Evolutionary conservation across 225 moss, liverwort and hornwort genomes (phyloP).

Genomic region (Antitrichia curtipendula): DNA sequence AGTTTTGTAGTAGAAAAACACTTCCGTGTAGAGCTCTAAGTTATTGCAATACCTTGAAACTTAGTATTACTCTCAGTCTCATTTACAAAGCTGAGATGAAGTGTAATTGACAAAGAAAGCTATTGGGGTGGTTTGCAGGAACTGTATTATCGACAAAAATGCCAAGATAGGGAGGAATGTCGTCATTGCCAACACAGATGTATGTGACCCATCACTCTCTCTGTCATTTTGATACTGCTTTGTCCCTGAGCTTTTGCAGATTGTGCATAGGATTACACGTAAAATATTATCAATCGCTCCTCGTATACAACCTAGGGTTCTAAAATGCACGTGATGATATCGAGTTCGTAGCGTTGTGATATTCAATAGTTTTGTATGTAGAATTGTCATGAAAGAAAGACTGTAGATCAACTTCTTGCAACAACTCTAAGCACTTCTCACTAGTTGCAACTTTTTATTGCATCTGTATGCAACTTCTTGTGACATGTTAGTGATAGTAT

Average conservation of each 20-base stretch:
- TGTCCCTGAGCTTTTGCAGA: neutral
- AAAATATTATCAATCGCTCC: neutral
- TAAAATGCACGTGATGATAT: neutral
- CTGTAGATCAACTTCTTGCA: neutral
- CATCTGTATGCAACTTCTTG: neutral
- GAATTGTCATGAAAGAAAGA: neutral
- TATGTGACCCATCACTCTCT: neutral
- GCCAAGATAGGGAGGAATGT: constrained; percentile 55
- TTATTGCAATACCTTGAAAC: no score
- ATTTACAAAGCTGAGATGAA: neutral
- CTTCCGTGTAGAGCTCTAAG: neutral
- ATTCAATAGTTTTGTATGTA: neutral
- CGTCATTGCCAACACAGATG: constrained; percentile 34
- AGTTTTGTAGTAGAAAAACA: neutral
- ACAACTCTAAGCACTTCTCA: no score
- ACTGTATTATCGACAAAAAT: constrained; percentile 59
- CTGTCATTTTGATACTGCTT: neutral
- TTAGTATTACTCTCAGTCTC: neutral
- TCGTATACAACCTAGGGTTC: neutral
- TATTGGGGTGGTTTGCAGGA: constrained; percentile 7
- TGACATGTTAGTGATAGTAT: neutral
- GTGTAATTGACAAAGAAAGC: neutral
- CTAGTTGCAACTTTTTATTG: neutral
- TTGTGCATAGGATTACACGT: neutral
- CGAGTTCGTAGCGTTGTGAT: neutral